Base-by-base conservation (phyloP, 140 eudicot species). In the Stevia rebaudiana region DNA sequence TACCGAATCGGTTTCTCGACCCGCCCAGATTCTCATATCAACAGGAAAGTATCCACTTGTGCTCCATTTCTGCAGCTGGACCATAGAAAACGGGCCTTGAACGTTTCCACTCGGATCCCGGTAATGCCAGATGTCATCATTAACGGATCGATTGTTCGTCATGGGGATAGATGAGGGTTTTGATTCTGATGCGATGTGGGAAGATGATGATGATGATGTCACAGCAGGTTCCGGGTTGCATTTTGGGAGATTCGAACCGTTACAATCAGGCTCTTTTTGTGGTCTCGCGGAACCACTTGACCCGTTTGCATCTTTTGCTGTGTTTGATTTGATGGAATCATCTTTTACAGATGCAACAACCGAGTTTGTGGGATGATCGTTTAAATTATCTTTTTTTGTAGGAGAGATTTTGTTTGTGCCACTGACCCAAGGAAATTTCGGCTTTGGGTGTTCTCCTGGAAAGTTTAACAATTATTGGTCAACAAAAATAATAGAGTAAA, bases 81-180 rank as follows among this genome's bases (percentile, higher is more conserved):
- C 33, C 90, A 85, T 69, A 73, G 84, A 73, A 68, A 92, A 92
- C 6, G 99, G 97, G 42, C 99, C 99, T 78, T 88, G 99, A 71
- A 88, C 75, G 56, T 78, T 85, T 31, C 95, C 94, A 46, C 77
- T 73, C 2, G 99, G 99, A 65, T 92, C 99, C 48, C 86, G 87
- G 74, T 92, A 92, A 68, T 92, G 97, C 99, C 99, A 92, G 46
- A 80, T 28, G 51, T 68, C 30, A 28, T 58, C 70, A 36, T 73
- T 61, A 22, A 76, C 61, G 61, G 82, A 63, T 37, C 76, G 65
- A 22, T 70, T 46, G 63, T 35, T 71, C 35, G 21, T 11, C 17
- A 35, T 17, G 39, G 90, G 41, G 55, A 44, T 62, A 75, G 71
- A 51, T 24, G 83, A 49, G 57, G 76, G 62, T 57, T 79, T 72